Base-by-base conservation (phyloP, 169 alveolate species). In the Eimeria acervulina region DNA sequence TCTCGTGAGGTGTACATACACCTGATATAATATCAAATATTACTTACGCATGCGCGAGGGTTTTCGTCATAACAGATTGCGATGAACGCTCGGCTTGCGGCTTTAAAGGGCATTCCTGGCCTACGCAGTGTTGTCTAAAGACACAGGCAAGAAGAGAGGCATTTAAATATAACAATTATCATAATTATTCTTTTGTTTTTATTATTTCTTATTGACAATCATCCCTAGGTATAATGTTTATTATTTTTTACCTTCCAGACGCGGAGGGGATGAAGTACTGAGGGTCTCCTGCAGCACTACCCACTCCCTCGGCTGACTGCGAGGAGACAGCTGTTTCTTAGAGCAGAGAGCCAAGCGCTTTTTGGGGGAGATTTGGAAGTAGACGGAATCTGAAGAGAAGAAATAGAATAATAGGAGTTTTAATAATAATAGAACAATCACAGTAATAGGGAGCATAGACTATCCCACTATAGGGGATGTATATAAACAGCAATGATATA, bases 261-360 rank as follows among this genome's bases (percentile, higher is more conserved):
- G 90, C 19, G 44, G 72, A 7, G 90, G 90, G 90, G 90, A 4
- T 42, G 90, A 72, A 26, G 90, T 21, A 44, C 51, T 81, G 44
- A 47, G 51, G n/a, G 31, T 19, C 68, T 81, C 90, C 10, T n/a
- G 36, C 42, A 81, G 31, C 66, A 81, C 47, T 44, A 81, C 42
- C 90, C 90, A 81, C 47, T 81, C 90, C 70, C 70, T 26, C 38
- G 90, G 72, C 40, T 44, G 10, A 63, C 90, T 81, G 87, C 87
- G 40, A 33, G 59, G 15, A 0, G 47, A 10, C 31, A 42, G 38
- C 26, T 81, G 90, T 19, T 81, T 81, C 47, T 44, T 81, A 6
- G 90, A 70, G 72, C 90, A 81, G 47, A 81, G 44, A 15, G 66
- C 68, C 47, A 81, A 17, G 21, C 90, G 31, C 40, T 81, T 33